Evolutionary conservation across 192 early-diverging fungal genomes (phyloP).

Genomic region (Dissophora ornata): DNA sequence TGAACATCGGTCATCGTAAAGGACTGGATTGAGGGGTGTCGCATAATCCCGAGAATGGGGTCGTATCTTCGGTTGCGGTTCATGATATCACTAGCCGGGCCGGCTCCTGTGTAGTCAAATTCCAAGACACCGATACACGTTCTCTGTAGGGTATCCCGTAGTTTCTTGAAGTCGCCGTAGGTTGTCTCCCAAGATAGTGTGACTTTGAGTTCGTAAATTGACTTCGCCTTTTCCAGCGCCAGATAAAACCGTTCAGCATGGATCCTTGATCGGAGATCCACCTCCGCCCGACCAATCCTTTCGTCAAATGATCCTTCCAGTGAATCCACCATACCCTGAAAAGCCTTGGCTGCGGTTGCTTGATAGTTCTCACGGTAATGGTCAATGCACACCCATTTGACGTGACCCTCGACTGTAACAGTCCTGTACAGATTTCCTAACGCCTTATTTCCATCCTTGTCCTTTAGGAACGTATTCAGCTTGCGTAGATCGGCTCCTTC

Average conservation of each 20-base stretch:
- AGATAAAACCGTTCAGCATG: constrained; percentile 2
- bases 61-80: too few species aligned
- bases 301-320: constrained; percentile 9
- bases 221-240: constrained; percentile 24
- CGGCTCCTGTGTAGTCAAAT: too few species aligned
- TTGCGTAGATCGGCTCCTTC: constrained; percentile 30
- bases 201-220: constrained; percentile 22
- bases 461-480: constrained; percentile 10
- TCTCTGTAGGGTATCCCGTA: too few species aligned
- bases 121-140: too few species aligned
- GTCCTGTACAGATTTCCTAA: constrained; percentile 26
- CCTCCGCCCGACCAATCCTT: constrained; percentile 6
- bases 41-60: too few species aligned
- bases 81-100: too few species aligned
- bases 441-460: constrained; percentile 9
- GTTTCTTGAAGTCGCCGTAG: constrained; percentile 13
- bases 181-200: constrained; percentile 14
- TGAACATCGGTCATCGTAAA: too few species aligned
- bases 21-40: too few species aligned
- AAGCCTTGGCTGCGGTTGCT: constrained; percentile 3
- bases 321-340: constrained; percentile 6
- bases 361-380: constrained; percentile 1
- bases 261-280: constrained; percentile 11
- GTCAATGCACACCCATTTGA: constrained; percentile 36
- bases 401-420: constrained; percentile 23